These are phyloP conservation scores for Monosporascus sp. DNA, from an alignment of 2,329 filamentous ascomycete genomes.

Conservation along the genomic window DNA sequence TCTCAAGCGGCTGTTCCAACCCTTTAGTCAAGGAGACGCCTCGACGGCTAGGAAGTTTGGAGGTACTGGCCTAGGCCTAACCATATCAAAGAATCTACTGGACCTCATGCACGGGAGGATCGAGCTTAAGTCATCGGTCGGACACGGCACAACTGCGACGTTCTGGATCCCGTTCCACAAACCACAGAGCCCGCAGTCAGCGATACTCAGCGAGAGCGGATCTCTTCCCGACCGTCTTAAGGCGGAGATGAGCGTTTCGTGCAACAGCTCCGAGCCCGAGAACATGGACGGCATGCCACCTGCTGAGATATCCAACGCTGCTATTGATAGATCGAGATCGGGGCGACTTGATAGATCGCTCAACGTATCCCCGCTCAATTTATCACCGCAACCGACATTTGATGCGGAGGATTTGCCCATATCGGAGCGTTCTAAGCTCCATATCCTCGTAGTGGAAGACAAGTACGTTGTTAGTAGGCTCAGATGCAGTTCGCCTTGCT, in stretches of 20 bases:
- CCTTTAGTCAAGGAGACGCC: conserved; percentile 77
- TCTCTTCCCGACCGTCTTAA: conserved; percentile 63
- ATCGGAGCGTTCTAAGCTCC: conserved; percentile 55
- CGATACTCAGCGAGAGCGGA: conserved; percentile 55
- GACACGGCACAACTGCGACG: conserved; percentile 65
- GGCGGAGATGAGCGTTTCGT: conserved; percentile 58
- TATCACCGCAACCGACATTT: conserved; percentile 19
- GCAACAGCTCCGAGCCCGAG: conserved; percentile 61
- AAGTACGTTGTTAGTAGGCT: conserved; percentile 48
- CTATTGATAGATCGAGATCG: conserved; percentile 19
- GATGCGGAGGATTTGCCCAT: conserved; percentile 45
- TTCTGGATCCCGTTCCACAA: conserved; percentile 77
- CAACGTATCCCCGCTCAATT: conserved; percentile 27
- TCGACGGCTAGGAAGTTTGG: conserved; percentile 76
- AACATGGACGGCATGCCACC: conserved; percentile 40
- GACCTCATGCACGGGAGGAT: conserved; percentile 78
- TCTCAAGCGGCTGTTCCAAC: conserved; percentile 66
- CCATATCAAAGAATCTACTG: conserved; percentile 75
- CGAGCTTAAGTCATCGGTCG: conserved; percentile 59
- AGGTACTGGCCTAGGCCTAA: conserved; percentile 71
- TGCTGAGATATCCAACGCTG: conserved; percentile 18
- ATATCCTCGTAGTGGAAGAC: conserved; percentile 76
- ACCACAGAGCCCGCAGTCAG: conserved; percentile 44
- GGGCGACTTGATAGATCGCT: conserved; percentile 26
- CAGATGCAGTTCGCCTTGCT: neutral